Evolutionary conservation across 2,329 filamentous ascomycete genomes (phyloP), one percentile per base, ranked within the genome.

Genomic region (Claviceps quebecensis): DNA sequence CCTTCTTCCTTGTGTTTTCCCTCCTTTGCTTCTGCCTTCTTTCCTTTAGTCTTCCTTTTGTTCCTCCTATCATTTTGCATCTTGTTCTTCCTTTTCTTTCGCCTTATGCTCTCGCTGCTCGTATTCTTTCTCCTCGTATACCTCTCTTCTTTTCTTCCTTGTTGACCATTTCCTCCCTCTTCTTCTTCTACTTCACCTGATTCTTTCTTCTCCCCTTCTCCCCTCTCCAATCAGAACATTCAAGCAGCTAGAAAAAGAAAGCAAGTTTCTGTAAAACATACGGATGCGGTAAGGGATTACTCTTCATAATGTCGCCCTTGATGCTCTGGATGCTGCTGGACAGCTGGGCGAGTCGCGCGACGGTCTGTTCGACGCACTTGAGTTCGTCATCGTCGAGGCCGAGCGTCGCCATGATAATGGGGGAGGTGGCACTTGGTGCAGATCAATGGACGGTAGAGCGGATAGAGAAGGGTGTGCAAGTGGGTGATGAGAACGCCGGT

Each of bases 291-390:
- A 89, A 72, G 23, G 81, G 82, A 50, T 83, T 78, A 63, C 75
- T 80, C 54, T 75, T 74, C 40, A 78, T 65, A 40, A 88, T 70
- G 59, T 80, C 77, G 56, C 71, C 68, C 58, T 78, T 77, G 22
- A 89, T 69, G 41, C 81, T 84, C 52, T 70, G 74, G 19, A 90
- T 77, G 58, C 78, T 86, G 63, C 77, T 82, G 4, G 81, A 79
- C 23, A 90, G 75, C 61, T 87, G 82, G 45, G 74, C 74, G 22
- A 89, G 73, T 29, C 83, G 77, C 60, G 82, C 78, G 41, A 86
- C 78, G 29, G 81, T 80, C 65, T 84, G 77, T 60, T 90, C 86
- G 26, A 90, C 75, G 41, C 78, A 74, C 67, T 83, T 86, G 57
- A 81, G 69, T 65, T 84, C 80, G 19, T 82, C 79, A 29, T 72